Evolutionary conservation across 768 basidiomycete species (phyloP), one percentile per base, ranked within the genome.

Genomic region (Galerina sulciceps): DNA sequence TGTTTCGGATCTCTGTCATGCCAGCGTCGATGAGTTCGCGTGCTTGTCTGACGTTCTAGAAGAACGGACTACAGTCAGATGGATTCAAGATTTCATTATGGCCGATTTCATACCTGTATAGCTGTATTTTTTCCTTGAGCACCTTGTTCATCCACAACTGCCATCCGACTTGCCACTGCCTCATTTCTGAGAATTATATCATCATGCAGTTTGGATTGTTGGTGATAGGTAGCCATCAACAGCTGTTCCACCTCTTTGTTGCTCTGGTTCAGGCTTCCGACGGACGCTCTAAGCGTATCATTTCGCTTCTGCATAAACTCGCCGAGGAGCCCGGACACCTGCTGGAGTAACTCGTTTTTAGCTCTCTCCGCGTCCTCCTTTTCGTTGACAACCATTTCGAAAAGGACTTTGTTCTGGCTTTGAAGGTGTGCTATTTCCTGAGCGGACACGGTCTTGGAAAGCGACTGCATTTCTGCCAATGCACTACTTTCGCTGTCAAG

Each of bases 271-370:
- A 91, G 74, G 41, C 73, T 69, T 1, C 75, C 75, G 50, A 92
- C 78, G 1, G 85, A 81, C 23, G 85, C 83, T 40, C 81, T 79
- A 52, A 94, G 74, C 17, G 84, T 84, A 14, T 79, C 76, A 67
- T 95, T 89, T 26, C 91, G 84, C 46, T 87, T 81, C 42, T 81
- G 73, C 31, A 87, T 81, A 70, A 90, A 96, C 23, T 84, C 87
- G 10, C 83, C 85, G 2, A 97, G 75, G 62, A 95, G 78, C 3
- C 78, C 78, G 0, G 91, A 89, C 49, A 96, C 80, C 38, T 87
- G 88, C 41, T 88, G 82, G n/a, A 95, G 72, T 11, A 96, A 71
- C 40, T 91, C 89, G 41, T 87, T 85, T 58, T 86, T 89, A 1
- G 90, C 84, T 48, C 80, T 83, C 22, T 88, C 85, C 0, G 89